Evolutionary conservation across 1,139 yeast genomes (phyloP).

Genomic region (Lodderomyces margitis): DNA sequence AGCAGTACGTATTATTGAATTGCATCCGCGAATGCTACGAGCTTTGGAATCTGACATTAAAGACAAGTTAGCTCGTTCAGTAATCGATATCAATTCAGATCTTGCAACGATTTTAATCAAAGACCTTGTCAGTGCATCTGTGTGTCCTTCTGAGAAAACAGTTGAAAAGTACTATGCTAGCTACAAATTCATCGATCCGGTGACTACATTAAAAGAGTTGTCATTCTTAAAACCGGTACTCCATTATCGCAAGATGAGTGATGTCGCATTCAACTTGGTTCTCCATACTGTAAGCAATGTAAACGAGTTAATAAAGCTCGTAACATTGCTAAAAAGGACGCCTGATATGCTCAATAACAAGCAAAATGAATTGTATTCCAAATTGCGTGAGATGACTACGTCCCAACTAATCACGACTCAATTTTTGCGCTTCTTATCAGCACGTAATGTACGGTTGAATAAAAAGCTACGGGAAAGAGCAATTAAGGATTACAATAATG

Average conservation of each 20-base stretch:
- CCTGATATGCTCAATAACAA: constrained; percentile 16
- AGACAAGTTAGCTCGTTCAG: constrained; percentile 27
- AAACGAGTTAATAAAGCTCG: constrained; percentile 33
- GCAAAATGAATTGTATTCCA: constrained; percentile 13
- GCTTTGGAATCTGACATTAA: constrained; percentile 22
- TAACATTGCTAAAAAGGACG: constrained; percentile 12
- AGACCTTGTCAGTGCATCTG: constrained; percentile 19
- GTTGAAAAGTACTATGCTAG: constrained; percentile 21
- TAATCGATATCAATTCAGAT: constrained; percentile 21
- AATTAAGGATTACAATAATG: constrained; percentile 3
- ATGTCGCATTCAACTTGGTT: constrained; percentile 21
- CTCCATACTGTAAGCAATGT: constrained; percentile 22
- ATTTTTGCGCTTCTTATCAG: constrained; percentile 11
- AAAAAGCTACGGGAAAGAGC: constrained; percentile 5
- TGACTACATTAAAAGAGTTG: constrained; percentile 23
- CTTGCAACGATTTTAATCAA: constrained; percentile 21
- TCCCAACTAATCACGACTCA: constrained; percentile 10
- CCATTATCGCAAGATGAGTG: constrained; percentile 24
- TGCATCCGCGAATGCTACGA: constrained; percentile 15
- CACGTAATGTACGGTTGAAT: constrained; percentile 5
- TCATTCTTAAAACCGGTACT: constrained; percentile 30
- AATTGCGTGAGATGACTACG: constrained; percentile 9
- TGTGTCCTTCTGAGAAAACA: constrained; percentile 28
- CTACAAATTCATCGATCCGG: constrained; percentile 12
- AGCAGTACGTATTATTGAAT: neutral